Conservation (phyloP, 805 yeast species). For the Starmera dryadoides region DNA sequence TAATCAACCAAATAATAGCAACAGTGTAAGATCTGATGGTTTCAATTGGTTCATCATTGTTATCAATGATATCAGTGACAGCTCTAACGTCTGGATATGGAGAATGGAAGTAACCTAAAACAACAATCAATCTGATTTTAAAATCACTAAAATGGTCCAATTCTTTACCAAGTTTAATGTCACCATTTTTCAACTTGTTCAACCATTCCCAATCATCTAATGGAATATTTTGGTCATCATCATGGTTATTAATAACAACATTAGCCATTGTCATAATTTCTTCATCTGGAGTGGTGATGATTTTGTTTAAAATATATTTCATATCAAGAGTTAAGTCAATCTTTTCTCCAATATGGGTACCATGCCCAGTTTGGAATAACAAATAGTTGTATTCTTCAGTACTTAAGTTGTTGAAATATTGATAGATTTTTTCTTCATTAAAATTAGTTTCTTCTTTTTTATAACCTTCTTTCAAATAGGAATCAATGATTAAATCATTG, state of each 20-base stretch:
- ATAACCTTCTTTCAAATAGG: no score
- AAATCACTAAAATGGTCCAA: slow-evolving; percentile 12
- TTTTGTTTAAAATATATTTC: slow-evolving; percentile 2
- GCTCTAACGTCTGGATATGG: slow-evolving; percentile 68
- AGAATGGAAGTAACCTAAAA: slow-evolving; percentile 34
- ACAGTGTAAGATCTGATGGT: slow-evolving; percentile 35
- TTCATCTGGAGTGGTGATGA: slow-evolving; percentile 20
- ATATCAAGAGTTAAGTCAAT: not conserved
- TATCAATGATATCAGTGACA: slow-evolving; percentile 46
- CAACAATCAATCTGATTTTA: slow-evolving; percentile 24
- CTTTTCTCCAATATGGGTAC: not conserved
- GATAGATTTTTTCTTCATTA: no score
- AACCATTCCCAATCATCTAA: slow-evolving; percentile 27
- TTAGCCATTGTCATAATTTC: slow-evolving; percentile 30
- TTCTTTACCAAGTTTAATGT: slow-evolving; percentile 18
- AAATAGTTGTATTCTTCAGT: not conserved
- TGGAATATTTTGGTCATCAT: slow-evolving; percentile 39
- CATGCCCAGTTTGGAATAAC: slow-evolving; percentile 4
- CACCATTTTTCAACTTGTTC: slow-evolving; percentile 17
- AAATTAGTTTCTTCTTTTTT: no score
- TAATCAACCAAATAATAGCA: slow-evolving; percentile 37
- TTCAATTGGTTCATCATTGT: slow-evolving; percentile 39
- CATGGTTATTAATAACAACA: slow-evolving; percentile 32
- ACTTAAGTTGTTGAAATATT: no score
- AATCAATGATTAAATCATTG: no score